Conservation (phyloP, 2,329 filamentous ascomycete genomes). For the Colletotrichum sp. region DNA sequence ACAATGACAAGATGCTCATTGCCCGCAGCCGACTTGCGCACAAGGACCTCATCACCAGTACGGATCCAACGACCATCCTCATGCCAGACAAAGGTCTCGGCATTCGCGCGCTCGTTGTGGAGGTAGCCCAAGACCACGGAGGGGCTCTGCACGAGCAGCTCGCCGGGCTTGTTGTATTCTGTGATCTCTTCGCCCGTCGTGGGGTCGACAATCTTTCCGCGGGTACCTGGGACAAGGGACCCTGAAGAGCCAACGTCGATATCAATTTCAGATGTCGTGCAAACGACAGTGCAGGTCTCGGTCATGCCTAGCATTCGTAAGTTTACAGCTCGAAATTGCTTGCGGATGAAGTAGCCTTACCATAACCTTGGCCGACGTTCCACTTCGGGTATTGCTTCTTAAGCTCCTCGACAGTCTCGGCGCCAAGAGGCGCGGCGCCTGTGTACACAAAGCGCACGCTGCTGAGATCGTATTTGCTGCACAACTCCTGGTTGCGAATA, state of each 20-base stretch:
- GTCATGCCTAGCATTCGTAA: constrained; percentile 61
- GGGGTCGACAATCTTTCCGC: constrained; percentile 67
- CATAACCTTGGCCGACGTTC: constrained; percentile 75
- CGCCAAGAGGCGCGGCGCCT: constrained; percentile 76
- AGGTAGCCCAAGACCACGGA: constrained; percentile 83
- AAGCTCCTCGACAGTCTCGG: constrained; percentile 70
- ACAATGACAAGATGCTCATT: constrained; percentile 85
- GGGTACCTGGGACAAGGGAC: constrained; percentile 66
- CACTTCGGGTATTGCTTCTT: constrained; percentile 67
- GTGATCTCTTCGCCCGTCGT: constrained; percentile 72
- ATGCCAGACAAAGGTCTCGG: constrained; percentile 75
- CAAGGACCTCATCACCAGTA: constrained; percentile 81
- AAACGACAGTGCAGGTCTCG: constrained; percentile 74
- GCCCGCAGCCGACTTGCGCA: constrained; percentile 64
- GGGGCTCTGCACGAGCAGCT: constrained; percentile 80
- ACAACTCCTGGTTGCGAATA: constrained; percentile 64
- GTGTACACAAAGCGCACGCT: constrained; percentile 71
- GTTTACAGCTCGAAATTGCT: not conserved
- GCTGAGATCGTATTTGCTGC: constrained; percentile 71
- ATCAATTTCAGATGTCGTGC: constrained; percentile 60
- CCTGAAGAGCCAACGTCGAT: constrained; percentile 74
- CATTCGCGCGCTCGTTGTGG: constrained; percentile 83
- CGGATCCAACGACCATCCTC: constrained; percentile 77
- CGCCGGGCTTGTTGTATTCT: constrained; percentile 74
- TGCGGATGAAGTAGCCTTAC: constrained; percentile 37